phyloP scores from a whole-genome alignment of 2,329 filamentous ascomycete species.

The Paecilomyces dactylethromorphus region DNA sequence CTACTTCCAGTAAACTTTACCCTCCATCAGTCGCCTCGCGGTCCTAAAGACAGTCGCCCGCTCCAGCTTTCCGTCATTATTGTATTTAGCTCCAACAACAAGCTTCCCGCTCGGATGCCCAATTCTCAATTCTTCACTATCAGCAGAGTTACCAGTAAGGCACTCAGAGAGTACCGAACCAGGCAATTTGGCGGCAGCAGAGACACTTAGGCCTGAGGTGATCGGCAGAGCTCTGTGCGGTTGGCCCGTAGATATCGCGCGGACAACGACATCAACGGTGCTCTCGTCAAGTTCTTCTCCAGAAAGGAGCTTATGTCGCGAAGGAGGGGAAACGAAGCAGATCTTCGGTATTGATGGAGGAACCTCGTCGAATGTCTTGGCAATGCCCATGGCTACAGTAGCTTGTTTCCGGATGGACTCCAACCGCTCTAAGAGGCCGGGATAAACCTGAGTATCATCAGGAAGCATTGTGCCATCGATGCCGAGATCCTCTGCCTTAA shows the following conservation, averaged over 20 bases:
- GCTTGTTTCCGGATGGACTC: slow-evolving; percentile 53
- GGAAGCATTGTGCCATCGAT: slow-evolving; percentile 48
- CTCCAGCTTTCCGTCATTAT: slow-evolving; percentile 24
- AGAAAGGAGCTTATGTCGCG: slow-evolving; percentile 31
- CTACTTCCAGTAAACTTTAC: slow-evolving; percentile 35
- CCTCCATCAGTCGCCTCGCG: slow-evolving; percentile 43
- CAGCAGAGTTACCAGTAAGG: slow-evolving; percentile 14
- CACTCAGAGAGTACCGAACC: slow-evolving; percentile 33
- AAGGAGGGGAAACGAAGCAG: slow-evolving; percentile 44
- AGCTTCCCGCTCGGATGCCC: slow-evolving; percentile 44
- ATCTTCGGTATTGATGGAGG: slow-evolving; percentile 60
- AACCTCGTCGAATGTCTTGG: slow-evolving; percentile 35
- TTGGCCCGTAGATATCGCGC: slow-evolving; percentile 51
- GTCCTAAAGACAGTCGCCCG: slow-evolving; percentile 43
- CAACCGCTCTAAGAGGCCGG: slow-evolving; percentile 40
- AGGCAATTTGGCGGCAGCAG: slow-evolving; percentile 41
- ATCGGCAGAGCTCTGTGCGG: slow-evolving; percentile 52
- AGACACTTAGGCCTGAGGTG: slow-evolving; percentile 48
- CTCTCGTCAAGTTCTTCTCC: slow-evolving; percentile 24
- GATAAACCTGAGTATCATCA: slow-evolving; percentile 45
- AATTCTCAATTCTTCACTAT: slow-evolving; percentile 30
- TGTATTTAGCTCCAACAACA: slow-evolving; percentile 36
- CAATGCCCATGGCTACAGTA: slow-evolving; percentile 56
- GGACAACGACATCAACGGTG: slow-evolving; percentile 34
- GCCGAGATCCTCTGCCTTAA: slow-evolving; percentile 48